phyloP scores from a whole-genome alignment of 345 rosid species.

The Brassica juncea region DNA sequence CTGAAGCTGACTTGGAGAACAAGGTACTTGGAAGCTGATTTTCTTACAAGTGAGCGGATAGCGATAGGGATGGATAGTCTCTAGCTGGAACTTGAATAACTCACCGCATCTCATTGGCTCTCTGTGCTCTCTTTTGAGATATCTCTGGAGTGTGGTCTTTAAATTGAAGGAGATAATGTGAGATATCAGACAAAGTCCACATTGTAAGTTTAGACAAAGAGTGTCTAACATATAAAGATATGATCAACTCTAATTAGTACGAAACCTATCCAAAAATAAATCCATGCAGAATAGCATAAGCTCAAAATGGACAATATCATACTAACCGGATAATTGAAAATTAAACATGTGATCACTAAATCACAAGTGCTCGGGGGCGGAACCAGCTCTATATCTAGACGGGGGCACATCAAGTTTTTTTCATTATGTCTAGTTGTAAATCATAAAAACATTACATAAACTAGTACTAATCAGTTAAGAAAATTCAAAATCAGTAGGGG shows the following conservation, averaged over 20 bases:
- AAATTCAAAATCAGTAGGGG: not conserved
- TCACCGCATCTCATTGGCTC: slow-evolving; percentile 87
- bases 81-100: slow-evolving; percentile 94
- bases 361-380: not conserved
- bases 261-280: too few species aligned
- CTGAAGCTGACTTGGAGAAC: slow-evolving; percentile 95
- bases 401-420: not conserved
- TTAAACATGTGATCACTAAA: too few species aligned
- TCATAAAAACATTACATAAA: not conserved
- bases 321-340: too few species aligned
- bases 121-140: slow-evolving; percentile 81
- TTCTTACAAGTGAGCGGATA: slow-evolving; percentile 54
- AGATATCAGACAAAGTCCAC: too few species aligned
- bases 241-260: too few species aligned
- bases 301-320: too few species aligned
- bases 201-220: too few species aligned
- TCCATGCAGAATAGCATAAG: too few species aligned
- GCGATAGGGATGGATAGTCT: slow-evolving; percentile 43
- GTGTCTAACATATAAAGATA: too few species aligned
- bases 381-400: not conserved
- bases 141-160: slow-evolving; percentile 57
- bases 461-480: not conserved
- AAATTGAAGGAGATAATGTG: too few species aligned
- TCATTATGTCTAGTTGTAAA: not conserved
- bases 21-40: slow-evolving; percentile 91